Evolutionary conservation across 1,139 yeast genomes (phyloP), one percentile per base, ranked within the genome.

Genomic region (Pichia sp.): DNA sequence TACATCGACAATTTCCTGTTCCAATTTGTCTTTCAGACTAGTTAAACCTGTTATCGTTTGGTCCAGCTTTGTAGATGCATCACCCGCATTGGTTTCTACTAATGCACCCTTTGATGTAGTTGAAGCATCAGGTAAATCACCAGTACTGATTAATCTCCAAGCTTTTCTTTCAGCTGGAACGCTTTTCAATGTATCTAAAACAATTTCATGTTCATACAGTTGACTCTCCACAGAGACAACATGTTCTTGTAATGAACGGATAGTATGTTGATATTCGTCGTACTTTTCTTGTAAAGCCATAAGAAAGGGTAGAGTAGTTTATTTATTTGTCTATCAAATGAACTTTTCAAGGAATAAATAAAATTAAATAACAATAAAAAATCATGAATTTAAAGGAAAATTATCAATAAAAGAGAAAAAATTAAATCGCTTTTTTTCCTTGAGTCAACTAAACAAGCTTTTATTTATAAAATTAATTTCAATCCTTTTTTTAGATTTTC

Each of bases 91-190:
- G 54, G 86, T 83, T 59, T 90, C 95, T 26, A 90, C 86, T 40
- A 94, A 71, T 1, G 92, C 96, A 8, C 51, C 43, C 11, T 22
- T 32, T 22, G 39, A n/a, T 12, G 25, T 25, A 9, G 8, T 22
- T 20, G 22, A 39, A 10, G 39, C 39, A 6, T 35, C 35, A 23
- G 26, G 16, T 16, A 16, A 37, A 22, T 50, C 50, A 3, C 53
- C 52, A 4, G 96, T 95, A 16, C 97, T 97, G 35, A 92, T 76
- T 96, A 92, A 87, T 60, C 95, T 80, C 67, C 81, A 90, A 59
- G 97, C 89, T 58, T 82, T 82, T 49, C 98, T 76, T 37, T 73
- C 78, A 3, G 55, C 53, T 22, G 76, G 74, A 41, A 76, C 80
- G 37, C 63, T 73, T 51, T 57, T 63, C 59, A 83, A 63, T 1